Evolutionary conservation across 441 rosid species (phyloP), one percentile per base, ranked within the genome.

Genomic region (Theobroma grandiflorum): DNA sequence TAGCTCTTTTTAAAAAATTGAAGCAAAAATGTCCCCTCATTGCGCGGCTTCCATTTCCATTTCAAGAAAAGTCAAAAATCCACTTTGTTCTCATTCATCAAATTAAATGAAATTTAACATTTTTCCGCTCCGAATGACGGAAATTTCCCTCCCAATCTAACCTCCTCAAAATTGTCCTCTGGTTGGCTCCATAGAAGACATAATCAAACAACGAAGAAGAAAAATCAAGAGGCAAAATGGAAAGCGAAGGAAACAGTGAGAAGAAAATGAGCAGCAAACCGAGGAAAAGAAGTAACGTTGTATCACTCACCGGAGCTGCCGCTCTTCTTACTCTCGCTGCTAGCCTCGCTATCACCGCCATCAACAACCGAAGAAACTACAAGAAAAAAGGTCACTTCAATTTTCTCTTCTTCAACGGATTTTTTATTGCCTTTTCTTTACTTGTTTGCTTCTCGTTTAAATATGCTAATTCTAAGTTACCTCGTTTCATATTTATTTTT

Each of bases 301-400:
- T 96, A 26, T 89, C 92, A 73, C 79, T 92, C 84, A 88, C 96
- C 86, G 98, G 99, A 71, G 89, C 90, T 40, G 92, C 97, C 35
- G 98, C 97, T 69, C 77, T 93, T 14, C 53, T 88, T 18, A 94
- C 91, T 69, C 81, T 96, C 76, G 91, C 97, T 75, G 91, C 82
- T 63, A 82, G 83, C 87, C 84, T 94, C 75, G 95, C 88, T 77
- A 72, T 94, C 87, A 80, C 91, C 89, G 92, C 92, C 90, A 76
- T 89, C 89, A 88, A 80, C 69, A 88, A 87, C 33, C 88, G 75
- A 57, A 85, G 82, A 66, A 91, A 87, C 74, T 88, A 86, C 79
- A 86, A 86, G 83, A 92, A 85, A 86, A 93, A 84, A 90, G 92
- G 98, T 84, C 70, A 6, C 65, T 37, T 16, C 49, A n/a, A 38